phyloP scores from a whole-genome alignment of 2,329 filamentous ascomycete genomes.

The Pleurostoma richardsiae region DNA sequence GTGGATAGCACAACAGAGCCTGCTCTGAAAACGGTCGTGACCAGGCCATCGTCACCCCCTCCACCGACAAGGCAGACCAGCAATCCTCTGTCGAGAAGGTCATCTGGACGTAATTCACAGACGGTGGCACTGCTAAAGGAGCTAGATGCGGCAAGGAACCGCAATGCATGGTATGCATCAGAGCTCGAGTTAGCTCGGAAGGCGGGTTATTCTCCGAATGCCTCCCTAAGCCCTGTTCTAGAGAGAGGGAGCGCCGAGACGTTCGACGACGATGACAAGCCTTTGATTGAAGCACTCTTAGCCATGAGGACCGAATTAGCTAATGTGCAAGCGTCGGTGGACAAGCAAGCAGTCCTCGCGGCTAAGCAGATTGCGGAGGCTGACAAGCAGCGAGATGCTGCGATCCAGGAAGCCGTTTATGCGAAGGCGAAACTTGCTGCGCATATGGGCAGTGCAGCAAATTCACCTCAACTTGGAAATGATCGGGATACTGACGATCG shows the following conservation, averaged over 20 bases:
- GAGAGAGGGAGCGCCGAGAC: conserved; percentile 73
- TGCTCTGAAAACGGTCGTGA: conserved; percentile 32
- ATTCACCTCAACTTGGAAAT: conserved; percentile 53
- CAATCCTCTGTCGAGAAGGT: conserved; percentile 53
- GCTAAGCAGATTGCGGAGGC: conserved; percentile 89
- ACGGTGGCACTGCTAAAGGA: conserved; percentile 79
- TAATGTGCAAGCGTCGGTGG: conserved; percentile 85
- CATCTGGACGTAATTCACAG: conserved; percentile 58
- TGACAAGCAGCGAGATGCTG: conserved; percentile 88
- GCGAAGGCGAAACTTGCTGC: conserved; percentile 89
- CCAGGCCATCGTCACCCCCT: conserved; percentile 52
- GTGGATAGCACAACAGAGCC: conserved; percentile 64
- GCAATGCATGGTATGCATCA: conserved; percentile 95
- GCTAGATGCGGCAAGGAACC: conserved; percentile 75
- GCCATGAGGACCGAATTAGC: conserved; percentile 86
- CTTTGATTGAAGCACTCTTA: conserved; percentile 85
- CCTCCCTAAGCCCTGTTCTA: conserved; percentile 64
- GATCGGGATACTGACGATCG: conserved; percentile 61
- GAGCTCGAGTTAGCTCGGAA: conserved; percentile 90
- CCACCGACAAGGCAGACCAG: conserved; percentile 51
- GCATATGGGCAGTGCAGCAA: conserved; percentile 59
- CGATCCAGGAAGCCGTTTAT: conserved; percentile 92
- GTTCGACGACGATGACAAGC: conserved; percentile 88
- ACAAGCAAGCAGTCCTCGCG: conserved; percentile 79
- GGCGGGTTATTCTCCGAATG: conserved; percentile 74